Evolutionary conservation across 768 basidiomycete species (phyloP), one percentile per base, ranked within the genome.

Genomic region (Pulveroboletus sp.): DNA sequence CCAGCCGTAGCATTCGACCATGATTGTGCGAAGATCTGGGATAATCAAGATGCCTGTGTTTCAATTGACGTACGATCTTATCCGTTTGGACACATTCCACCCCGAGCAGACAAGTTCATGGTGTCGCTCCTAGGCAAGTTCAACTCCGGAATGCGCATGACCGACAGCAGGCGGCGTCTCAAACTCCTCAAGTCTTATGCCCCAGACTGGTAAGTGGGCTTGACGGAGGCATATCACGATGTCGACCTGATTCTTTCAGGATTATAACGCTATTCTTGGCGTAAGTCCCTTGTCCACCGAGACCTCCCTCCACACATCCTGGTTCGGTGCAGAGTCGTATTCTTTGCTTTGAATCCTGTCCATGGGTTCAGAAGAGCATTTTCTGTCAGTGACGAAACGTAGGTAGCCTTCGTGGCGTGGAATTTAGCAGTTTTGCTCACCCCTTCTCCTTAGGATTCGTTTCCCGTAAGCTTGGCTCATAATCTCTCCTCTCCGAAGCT

Each of bases 321-420:
- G 17, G 11, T 41, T 35, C 27, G 18, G 35, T 15, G 5, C 62
- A 88, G 89, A 26, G 79, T 67, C 2, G 45, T 76, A 2, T 87
- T 89, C 67, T 81, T 81, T 62, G 74, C 77, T 10, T 68, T 91
- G 15, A 74, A 89, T 59, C 65, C 69, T n/a, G 70, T 91, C 9
- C 71, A 81, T 45, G 88, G 89, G 7, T 93, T 83, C 69, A 76
- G 82, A 64, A 72, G 93, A 51, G 75, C 78, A 36, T 95, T 95
- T 67, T 91, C 89, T 1, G 69, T 93, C 21, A 68, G 75, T 37
- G 92, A 95, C 69, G 81, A 80, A 17, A 80, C 88, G 83, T 90
- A 73, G 35, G 51, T 42, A 43, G 42, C 10, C 13, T 31, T 32
- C 28, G 6, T 32, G 39, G 21, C 40, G 14, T 41, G 30, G 38